phyloP scores from a whole-genome alignment of 306 rosid species.

The Begonia fuchsioides region DNA sequence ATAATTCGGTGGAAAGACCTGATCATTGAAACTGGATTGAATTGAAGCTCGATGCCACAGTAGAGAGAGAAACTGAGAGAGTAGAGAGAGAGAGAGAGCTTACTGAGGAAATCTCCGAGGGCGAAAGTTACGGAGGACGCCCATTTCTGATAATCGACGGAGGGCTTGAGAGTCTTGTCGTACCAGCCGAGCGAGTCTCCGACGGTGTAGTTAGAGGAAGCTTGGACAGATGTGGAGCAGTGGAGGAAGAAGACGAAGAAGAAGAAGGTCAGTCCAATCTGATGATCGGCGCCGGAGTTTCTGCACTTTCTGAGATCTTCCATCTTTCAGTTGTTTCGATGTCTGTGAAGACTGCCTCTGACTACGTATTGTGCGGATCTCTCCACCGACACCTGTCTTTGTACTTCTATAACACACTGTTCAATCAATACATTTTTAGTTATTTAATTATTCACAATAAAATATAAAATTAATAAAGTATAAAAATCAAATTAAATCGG shows the following conservation, averaged over 20 bases:
- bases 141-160: conserved; percentile 65
- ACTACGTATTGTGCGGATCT: no score
- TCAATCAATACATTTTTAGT: no score
- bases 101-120: conserved; percentile 89
- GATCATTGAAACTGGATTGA: neutral
- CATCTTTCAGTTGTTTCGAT: neutral
- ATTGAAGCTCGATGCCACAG: neutral
- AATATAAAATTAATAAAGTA: no score
- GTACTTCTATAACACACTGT: no score
- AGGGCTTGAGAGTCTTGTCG: conserved; percentile 39
- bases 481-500: no score
- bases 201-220: conserved; percentile 78
- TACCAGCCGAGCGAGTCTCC: conserved; percentile 90
- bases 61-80: neutral
- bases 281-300: neutral
- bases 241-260: conserved; percentile 1
- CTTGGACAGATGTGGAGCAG: conserved; percentile 29
- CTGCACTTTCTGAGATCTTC: neutral
- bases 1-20: no score
- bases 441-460: no score
- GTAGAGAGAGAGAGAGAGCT: conserved; percentile 8
- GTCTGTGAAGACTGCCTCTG: no score
- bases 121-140: conserved; percentile 39
- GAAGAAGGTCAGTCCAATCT: neutral
- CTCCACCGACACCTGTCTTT: no score